phyloP scores from a whole-genome alignment of 1,139 yeast genomes.

The Blastobotrys raffinosifermentans region DNA sequence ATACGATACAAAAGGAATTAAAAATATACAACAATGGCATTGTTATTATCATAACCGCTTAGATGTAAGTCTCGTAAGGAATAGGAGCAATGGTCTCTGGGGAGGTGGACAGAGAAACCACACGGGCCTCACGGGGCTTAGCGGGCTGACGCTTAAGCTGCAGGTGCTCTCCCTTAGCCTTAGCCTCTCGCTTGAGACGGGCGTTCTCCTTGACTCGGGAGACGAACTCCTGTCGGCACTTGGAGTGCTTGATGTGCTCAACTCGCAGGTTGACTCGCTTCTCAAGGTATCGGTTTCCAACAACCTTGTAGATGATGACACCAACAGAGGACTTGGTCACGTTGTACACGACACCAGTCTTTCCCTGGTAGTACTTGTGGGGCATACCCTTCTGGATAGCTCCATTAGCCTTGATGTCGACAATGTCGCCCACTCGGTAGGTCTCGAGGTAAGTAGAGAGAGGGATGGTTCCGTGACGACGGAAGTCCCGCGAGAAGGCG shows the following conservation, averaged over 20 bases:
- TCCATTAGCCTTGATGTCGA: conserved; percentile 98
- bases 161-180: conserved; percentile 87
- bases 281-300: conserved; percentile 98
- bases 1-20: no score
- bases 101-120: conserved; percentile 69
- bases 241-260: conserved; percentile 99
- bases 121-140: conserved; percentile 90
- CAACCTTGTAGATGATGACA: conserved; percentile 96
- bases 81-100: conserved; percentile 99
- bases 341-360: conserved; percentile 98
- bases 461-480: conserved; percentile 93
- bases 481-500: conserved; percentile 99
- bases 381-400: conserved; percentile 99
- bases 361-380: conserved; percentile 99
- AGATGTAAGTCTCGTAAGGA: conserved; percentile 98
- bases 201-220: conserved; percentile 98
- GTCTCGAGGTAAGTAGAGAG: conserved; percentile 95
- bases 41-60: conserved; percentile 41
- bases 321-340: conserved; percentile 98
- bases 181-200: conserved; percentile 89
- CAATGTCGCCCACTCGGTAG: conserved; percentile 99
- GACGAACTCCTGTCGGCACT: conserved; percentile 98
- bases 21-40: no score
- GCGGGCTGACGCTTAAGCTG: conserved; percentile 97
- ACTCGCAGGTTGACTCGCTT: conserved; percentile 98